A percentile compares a stretch with the other conserved stretches of the same genome.
Conservation (phyloP, 768 basidiomycete species). For the Auricularia cornea region DNA sequence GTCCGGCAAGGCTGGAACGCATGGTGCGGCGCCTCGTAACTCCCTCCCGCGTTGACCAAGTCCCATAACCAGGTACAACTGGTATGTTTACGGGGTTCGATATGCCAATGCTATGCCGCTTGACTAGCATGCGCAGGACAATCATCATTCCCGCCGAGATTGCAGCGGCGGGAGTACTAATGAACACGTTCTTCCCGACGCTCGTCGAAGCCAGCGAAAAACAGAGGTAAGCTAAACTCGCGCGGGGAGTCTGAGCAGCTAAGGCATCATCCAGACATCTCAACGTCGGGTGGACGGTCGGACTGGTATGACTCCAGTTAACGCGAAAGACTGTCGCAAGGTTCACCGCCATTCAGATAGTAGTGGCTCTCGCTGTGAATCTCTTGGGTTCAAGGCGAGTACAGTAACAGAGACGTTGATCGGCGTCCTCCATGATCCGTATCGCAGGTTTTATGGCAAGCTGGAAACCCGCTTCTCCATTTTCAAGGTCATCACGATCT, state of each 20-base stretch:
- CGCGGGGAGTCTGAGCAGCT: not conserved
- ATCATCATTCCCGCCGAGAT: conserved; percentile 68
- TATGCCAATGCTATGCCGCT: too few species aligned
- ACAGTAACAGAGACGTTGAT: too few species aligned
- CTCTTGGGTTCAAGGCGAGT: not conserved
- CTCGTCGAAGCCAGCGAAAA: not conserved
- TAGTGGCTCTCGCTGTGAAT: not conserved
- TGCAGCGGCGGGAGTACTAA: conserved; percentile 58
- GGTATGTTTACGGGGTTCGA: not conserved
- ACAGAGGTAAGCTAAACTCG: not conserved
- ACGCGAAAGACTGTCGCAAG: too few species aligned
- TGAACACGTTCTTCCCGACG: conserved; percentile 24
- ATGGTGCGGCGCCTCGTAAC: not conserved
- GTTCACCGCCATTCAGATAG: not conserved
- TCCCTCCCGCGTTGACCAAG: too few species aligned
- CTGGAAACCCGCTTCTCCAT: not conserved
- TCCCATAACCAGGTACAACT: not conserved
- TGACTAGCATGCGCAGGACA: conserved; percentile 18
- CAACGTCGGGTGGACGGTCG: not conserved
- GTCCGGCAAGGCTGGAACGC: conserved; percentile 7
- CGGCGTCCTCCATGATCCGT: too few species aligned
- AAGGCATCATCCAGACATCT: not conserved
- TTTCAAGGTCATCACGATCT: not conserved
- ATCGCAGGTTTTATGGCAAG: not conserved
- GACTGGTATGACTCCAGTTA: too few species aligned